phyloP scores from a whole-genome alignment of 768 basidiomycete genomes.

The Pulveroboletus sp. region DNA sequence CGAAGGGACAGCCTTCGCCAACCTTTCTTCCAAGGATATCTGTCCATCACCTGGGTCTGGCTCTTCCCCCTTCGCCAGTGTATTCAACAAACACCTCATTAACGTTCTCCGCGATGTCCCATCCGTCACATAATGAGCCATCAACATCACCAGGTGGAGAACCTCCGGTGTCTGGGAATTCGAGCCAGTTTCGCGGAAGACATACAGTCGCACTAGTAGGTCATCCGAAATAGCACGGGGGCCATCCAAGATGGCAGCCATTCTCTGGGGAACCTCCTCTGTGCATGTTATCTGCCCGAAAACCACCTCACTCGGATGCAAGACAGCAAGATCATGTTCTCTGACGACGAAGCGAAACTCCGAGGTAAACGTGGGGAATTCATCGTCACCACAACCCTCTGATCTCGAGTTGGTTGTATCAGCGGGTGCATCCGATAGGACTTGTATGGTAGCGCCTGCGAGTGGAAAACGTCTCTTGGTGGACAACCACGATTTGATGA shows the following conservation, averaged over 20 bases:
- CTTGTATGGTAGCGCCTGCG: no score
- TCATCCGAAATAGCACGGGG: conserved; percentile 39
- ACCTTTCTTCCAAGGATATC: no score
- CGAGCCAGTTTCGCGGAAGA: conserved; percentile 38
- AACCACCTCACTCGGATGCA: conserved; percentile 37
- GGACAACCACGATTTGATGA: no score
- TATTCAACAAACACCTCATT: neutral
- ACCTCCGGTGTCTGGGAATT: conserved; percentile 27
- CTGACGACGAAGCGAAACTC: no score
- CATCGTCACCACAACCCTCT: no score
- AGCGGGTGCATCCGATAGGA: no score
- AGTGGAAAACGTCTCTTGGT: no score
- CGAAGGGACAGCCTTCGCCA: no score
- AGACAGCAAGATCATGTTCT: no score
- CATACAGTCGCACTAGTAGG: conserved; percentile 39
- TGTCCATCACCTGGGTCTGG: no score
- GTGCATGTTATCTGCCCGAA: conserved; percentile 32
- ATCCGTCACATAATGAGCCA: conserved; percentile 52
- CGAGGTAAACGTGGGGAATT: no score
- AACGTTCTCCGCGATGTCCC: conserved; percentile 20
- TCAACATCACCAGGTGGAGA: conserved; percentile 42
- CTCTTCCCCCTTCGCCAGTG: neutral
- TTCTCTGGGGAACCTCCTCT: conserved; percentile 33
- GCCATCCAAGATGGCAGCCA: conserved; percentile 31
- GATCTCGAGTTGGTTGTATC: no score